Conservation (phyloP, 768 basidiomycete species). For the Boletus reticuloceps region DNA sequence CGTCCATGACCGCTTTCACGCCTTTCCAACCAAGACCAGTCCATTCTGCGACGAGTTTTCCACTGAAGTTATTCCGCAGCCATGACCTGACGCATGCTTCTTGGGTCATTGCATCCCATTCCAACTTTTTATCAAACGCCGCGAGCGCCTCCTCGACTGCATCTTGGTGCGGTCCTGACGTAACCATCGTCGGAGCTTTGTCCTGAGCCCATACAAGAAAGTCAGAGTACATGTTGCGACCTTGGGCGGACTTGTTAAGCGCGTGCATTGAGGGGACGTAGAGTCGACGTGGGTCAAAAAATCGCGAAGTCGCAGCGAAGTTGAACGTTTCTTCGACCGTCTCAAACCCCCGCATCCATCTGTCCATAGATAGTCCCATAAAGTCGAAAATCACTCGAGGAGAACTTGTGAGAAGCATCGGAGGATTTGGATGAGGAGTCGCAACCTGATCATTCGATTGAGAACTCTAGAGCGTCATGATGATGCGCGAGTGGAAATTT, state of each 20-base stretch:
- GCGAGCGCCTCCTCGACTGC: slow-evolving; percentile 45
- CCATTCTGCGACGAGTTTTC: slow-evolving; percentile 54
- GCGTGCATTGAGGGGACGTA: slow-evolving; percentile 30
- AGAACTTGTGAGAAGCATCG: slow-evolving; percentile 49
- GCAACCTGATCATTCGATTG: slow-evolving; percentile 27
- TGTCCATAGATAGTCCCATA: slow-evolving; percentile 53
- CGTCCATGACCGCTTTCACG: slow-evolving; percentile 52
- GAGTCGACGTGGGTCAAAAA: slow-evolving; percentile 47
- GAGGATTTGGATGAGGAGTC: slow-evolving; percentile 31
- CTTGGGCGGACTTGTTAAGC: slow-evolving; percentile 41
- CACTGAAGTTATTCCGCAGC: slow-evolving; percentile 48
- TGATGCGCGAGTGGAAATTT: not conserved
- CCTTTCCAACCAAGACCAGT: slow-evolving; percentile 45
- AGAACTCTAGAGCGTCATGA: not conserved
- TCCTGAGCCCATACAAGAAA: slow-evolving; percentile 52
- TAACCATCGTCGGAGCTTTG: slow-evolving; percentile 10
- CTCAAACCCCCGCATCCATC: slow-evolving; percentile 52
- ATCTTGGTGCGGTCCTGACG: slow-evolving; percentile 16
- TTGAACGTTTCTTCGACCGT: slow-evolving; percentile 53
- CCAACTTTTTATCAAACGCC: slow-evolving; percentile 50
- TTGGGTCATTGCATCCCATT: slow-evolving; percentile 39
- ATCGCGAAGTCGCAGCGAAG: slow-evolving; percentile 55
- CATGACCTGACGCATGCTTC: slow-evolving; percentile 28
- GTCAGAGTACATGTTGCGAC: slow-evolving; percentile 56
- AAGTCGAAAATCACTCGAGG: slow-evolving; percentile 52